phyloP scores from a whole-genome alignment of 2,329 filamentous ascomycete genomes.

The Akanthomyces dipterigenus region DNA sequence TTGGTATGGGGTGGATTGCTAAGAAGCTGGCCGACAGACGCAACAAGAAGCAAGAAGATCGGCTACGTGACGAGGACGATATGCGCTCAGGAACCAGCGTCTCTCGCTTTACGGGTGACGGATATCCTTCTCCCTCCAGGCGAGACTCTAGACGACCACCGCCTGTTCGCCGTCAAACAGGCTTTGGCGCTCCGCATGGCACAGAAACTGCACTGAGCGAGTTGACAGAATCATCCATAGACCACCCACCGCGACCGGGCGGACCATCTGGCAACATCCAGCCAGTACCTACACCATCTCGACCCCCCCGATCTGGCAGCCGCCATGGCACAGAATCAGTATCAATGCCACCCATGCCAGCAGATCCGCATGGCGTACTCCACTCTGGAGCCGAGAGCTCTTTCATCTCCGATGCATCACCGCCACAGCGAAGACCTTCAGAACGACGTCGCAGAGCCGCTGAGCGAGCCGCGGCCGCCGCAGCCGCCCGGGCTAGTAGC shows the following conservation, averaged over 20 bases:
- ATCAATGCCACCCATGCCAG: slow-evolving; percentile 49
- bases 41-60: slow-evolving; percentile 40
- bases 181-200: slow-evolving; percentile 20
- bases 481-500: slow-evolving; percentile 39
- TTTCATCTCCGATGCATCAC: slow-evolving; percentile 27
- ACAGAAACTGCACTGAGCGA: slow-evolving; percentile 25
- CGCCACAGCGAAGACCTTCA: slow-evolving; percentile 38
- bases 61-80: slow-evolving; percentile 40
- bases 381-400: slow-evolving; percentile 25
- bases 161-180: slow-evolving; percentile 26
- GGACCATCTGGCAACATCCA: background rate
- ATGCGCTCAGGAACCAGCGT: slow-evolving; percentile 52
- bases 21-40: slow-evolving; percentile 56
- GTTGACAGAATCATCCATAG: slow-evolving; percentile 30
- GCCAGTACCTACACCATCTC: background rate
- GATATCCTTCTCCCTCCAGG: slow-evolving; percentile 44
- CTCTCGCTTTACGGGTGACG: slow-evolving; percentile 65
- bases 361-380: slow-evolving; percentile 41
- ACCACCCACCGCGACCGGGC: slow-evolving; percentile 19
- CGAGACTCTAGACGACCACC: slow-evolving; percentile 25
- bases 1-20: slow-evolving; percentile 63
- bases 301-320: slow-evolving; percentile 25
- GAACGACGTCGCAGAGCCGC: slow-evolving; percentile 36
- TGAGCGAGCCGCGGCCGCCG: slow-evolving; percentile 40
- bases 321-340: slow-evolving; percentile 29